Evolutionary conservation across 495 filamentous ascomycete species (phyloP).

Genomic region (Xylaria castorea): DNA sequence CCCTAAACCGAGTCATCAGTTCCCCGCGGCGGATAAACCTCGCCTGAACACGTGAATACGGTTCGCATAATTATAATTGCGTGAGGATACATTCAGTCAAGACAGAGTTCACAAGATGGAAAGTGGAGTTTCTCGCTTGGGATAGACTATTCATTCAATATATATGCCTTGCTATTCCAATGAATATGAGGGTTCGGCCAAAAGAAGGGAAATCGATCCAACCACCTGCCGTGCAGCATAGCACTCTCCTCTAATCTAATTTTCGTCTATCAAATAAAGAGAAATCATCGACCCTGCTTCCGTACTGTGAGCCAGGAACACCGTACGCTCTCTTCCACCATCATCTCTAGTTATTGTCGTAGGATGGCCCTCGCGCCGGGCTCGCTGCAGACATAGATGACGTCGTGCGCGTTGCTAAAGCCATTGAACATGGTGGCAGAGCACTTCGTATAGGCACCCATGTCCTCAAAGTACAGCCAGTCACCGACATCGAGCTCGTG

Average conservation of each 20-base stretch:
- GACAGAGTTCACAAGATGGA: background rate
- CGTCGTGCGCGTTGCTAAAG: slow-evolving; percentile 90
- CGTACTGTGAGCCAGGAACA: background rate
- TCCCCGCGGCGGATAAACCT: background rate
- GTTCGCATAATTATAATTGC: background rate
- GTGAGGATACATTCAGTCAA: background rate
- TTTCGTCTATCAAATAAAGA: slow-evolving; percentile 5
- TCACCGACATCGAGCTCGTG: slow-evolving; percentile 85
- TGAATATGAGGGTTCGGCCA: background rate
- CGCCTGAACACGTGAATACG: background rate
- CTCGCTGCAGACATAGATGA: slow-evolving; percentile 94
- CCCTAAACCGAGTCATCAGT: slow-evolving; percentile 5
- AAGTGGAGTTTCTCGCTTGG: background rate
- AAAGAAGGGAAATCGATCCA: slow-evolving; percentile 9
- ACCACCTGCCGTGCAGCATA: background rate
- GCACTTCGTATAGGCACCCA: slow-evolving; percentile 98
- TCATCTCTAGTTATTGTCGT: slow-evolving; percentile 36
- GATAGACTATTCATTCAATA: slow-evolving; percentile 5
- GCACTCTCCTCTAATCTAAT: slow-evolving; percentile 24
- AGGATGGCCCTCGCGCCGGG: slow-evolving; percentile 81
- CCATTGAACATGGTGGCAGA: slow-evolving; percentile 98
- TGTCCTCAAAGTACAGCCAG: slow-evolving; percentile 98
- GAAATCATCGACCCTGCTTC: background rate
- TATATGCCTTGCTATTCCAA: slow-evolving; percentile 7
- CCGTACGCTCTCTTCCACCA: background rate